Base-by-base conservation (phyloP, 495 filamentous ascomycete genomes). In the Venustampulla echinocandica region DNA sequence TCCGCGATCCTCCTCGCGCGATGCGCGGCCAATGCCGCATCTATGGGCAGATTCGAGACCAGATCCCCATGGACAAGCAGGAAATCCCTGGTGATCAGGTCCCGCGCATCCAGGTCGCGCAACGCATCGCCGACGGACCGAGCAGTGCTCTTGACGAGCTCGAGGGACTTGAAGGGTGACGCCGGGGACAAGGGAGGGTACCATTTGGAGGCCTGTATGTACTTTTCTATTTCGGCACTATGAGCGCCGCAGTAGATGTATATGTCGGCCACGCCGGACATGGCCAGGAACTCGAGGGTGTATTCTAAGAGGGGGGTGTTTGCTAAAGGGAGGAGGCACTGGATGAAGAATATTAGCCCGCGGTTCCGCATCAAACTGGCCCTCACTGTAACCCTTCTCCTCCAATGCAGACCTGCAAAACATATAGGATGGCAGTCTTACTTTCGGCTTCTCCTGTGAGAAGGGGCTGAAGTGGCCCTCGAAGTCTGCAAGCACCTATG, bases 301-400 rank as follows among this genome's bases (percentile, higher is more conserved):
- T 99, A 96, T 66, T 97, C 90, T 65, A 99, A 95, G 45, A 97
- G 70, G 15, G 93, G 93, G 2, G 81, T 85, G 57, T 97, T 97
- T 39, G 85, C 93, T 47, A 99, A 73, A 21, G 90, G 90, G 23
- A 99, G 71, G 22, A 99, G 82, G 73, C 93, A 97, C 89, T 93
- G 53, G n/a, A n/a, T 22, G 30, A 32, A 32, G 34, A 10, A 27
- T 48, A 24, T 36, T 7, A 35, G 1, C 30, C 18, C n/a, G n/a
- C n/a, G n/a, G n/a, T n/a, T n/a, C n/a, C n/a, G n/a, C n/a, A n/a
- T n/a, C n/a, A n/a, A n/a, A n/a, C n/a, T n/a, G n/a, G n/a, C n/a
- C n/a, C n/a, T n/a, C n/a, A n/a, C n/a, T 19, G 39, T 10, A 42
- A 10, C 27, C 33, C 46, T 6, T 20, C 15, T 17, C 30, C 22